phyloP scores from a whole-genome alignment of 1,284 basidiomycete genomes.

The Cryptococcus wingfieldii region DNA sequence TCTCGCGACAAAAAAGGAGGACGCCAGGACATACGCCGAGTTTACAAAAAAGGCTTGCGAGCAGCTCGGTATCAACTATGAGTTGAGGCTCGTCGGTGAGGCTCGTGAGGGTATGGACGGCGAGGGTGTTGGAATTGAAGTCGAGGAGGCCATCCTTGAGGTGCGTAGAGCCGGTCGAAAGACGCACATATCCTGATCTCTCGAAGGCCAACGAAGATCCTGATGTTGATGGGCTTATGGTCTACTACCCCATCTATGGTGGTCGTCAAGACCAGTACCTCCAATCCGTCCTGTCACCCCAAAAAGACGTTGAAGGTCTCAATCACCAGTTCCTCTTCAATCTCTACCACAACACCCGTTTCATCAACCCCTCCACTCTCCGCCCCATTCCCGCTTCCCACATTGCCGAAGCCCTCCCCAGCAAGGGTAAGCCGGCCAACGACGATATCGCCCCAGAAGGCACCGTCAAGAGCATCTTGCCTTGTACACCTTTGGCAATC shows the following conservation, averaged over 20 bases:
- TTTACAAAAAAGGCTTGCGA: slow-evolving; percentile 91
- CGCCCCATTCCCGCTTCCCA: slow-evolving; percentile 43
- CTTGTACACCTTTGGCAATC: slow-evolving; percentile 93
- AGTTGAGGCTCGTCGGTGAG: slow-evolving; percentile 64
- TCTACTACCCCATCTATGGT: slow-evolving; percentile 91
- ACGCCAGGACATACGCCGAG: slow-evolving; percentile 86
- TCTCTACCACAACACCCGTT: slow-evolving; percentile 88
- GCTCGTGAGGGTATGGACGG: slow-evolving; percentile 49
- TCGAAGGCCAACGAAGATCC: slow-evolving; percentile 72
- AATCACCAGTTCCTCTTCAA: slow-evolving; percentile 96
- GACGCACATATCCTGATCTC: not conserved
- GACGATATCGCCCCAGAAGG: slow-evolving; percentile 60
- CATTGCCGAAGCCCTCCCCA: slow-evolving; percentile 32
- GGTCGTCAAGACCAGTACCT: slow-evolving; percentile 89
- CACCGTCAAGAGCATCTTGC: slow-evolving; percentile 65
- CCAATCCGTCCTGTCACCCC: slow-evolving; percentile 71
- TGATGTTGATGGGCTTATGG: slow-evolving; percentile 92
- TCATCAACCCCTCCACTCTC: slow-evolving; percentile 51
- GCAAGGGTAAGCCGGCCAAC: slow-evolving; percentile 2
- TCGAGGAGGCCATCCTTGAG: slow-evolving; percentile 91
- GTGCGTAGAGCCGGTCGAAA: slow-evolving; percentile 29
- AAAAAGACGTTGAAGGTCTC: slow-evolving; percentile 96
- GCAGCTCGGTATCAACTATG: slow-evolving; percentile 80
- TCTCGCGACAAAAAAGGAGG: slow-evolving; percentile 77
- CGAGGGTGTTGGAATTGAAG: slow-evolving; percentile 62